Evolutionary conservation across 192 early-diverging fungal species (phyloP), one percentile per base, ranked within the genome.

Genomic region (Dispira parvispora): DNA sequence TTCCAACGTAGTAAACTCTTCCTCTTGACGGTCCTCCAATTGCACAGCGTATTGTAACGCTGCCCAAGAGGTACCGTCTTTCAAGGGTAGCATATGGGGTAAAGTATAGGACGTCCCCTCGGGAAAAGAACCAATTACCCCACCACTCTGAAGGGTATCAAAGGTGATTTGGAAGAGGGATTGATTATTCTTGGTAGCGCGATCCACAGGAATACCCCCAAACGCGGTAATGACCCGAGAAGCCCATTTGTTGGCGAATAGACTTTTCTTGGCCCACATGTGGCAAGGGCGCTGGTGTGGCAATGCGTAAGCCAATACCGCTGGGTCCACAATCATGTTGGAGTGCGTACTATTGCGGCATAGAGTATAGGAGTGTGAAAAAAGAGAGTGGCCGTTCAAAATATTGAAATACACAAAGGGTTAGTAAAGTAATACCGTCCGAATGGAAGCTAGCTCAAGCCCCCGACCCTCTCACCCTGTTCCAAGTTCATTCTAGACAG

Each of bases 311-410:
- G 70, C 71, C 12, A 79, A 52, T 2, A 73, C 56, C 3, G 73
- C 69, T 13, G 75, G 70, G 62, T 79, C 78, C 0, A 77, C 69
- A 60, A 77, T 69, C 78, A 79, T 79, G 61, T 79, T 79, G 52
- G 71, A 73, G 64, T 76, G 75, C 3, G 75, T 76, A 0, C 69
- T 60, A 21, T 43, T 13, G n/a, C 23, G 25, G 20, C 3, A 18
- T 1, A 18, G 53, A 55, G 10, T 25, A 26, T 8, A 13, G 18
- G 16, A 8, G 23, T 5, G 53, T 18, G 25, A 55, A 26, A 26
- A 27, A 26, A 2, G 20, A 20, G 6, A 3, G 25, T 18, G 4
- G 47, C 21, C 2, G 21, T 16, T 50, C 47, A 23, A 20, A 23
- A 20, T 23, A 23, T 50, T 16, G 8, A 26, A 26, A 18, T 3